A percentile compares a stretch with the other conserved stretches of the same genome.
Conservation (phyloP, 768 basidiomycete species). For the Leccinum longicurvipes region DNA sequence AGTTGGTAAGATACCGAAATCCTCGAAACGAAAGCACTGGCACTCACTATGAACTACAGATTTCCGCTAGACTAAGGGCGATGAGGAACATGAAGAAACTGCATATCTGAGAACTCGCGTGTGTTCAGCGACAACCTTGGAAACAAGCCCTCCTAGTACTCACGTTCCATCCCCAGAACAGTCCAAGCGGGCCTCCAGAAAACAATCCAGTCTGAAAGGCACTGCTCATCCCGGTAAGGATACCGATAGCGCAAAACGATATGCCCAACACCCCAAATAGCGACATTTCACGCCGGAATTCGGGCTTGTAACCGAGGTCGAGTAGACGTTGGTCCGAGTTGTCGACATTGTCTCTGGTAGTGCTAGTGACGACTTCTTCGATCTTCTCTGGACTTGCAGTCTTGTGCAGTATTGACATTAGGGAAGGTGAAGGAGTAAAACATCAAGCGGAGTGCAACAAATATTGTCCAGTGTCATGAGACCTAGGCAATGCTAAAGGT, state of each 20-base stretch:
- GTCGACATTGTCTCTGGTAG: conserved; percentile 2
- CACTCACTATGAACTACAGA: conserved; percentile 54
- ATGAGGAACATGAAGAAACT: conserved; percentile 58
- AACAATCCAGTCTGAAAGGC: conserved; percentile 59
- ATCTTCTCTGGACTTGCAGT: conserved; percentile 9
- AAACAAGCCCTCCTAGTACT: conserved; percentile 15
- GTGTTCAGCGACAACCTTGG: too few species aligned
- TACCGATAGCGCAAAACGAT: conserved; percentile 59
- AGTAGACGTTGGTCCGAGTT: conserved; percentile 40
- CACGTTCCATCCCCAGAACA: conserved; percentile 66
- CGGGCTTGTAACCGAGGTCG: conserved; percentile 52
- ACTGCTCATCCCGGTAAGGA: conserved; percentile 58
- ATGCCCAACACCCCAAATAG: conserved; percentile 57
- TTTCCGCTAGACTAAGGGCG: conserved; percentile 53
- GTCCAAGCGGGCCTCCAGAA: conserved; percentile 53
- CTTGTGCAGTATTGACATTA: conserved; percentile 6
- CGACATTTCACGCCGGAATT: conserved; percentile 59
- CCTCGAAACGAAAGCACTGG: conserved; percentile 13
- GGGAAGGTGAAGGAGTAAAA: background rate
- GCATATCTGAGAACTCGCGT: conserved; percentile 40
- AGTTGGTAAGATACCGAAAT: background rate
- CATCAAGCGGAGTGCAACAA: background rate
- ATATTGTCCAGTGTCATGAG: background rate
- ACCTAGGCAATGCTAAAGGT: background rate
- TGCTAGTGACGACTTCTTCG: conserved; percentile 6